Percentiles rank a stretch among this genome's conserved stretches.
Conservation (phyloP, 2,329 filamentous ascomycete genomes). For the Penicillium sp. region DNA sequence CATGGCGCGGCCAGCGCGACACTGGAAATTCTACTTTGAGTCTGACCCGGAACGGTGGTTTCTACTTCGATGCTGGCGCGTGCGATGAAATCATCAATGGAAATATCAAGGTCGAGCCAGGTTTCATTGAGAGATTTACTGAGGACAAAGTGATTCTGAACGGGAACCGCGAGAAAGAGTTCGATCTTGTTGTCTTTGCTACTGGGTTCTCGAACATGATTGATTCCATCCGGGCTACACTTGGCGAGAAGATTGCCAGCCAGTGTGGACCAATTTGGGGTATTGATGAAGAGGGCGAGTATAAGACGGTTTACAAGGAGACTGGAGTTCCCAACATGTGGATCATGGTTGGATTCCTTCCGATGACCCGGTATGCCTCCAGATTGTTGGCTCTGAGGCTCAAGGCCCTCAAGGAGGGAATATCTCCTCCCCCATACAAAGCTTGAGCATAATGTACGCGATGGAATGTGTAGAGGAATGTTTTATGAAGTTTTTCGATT, state of each 20-base stretch:
- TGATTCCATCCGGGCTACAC: conserved; percentile 24
- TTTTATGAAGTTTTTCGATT: no score
- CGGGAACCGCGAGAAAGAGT: conserved; percentile 34
- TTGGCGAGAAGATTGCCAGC: conserved; percentile 27
- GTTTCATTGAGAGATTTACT: conserved; percentile 27
- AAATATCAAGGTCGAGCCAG: conserved; percentile 30
- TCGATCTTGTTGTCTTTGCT: conserved; percentile 34
- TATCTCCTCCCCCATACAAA: conserved; percentile 4
- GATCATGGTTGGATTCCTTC: conserved; percentile 42
- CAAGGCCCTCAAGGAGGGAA: conserved; percentile 27
- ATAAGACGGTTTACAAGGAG: conserved; percentile 32
- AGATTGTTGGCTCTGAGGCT: conserved; percentile 37
- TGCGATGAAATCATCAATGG: conserved; percentile 32
- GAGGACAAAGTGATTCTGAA: conserved; percentile 36
- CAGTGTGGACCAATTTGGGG: conserved; percentile 29
- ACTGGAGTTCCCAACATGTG: conserved; percentile 40
- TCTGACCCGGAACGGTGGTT: conserved; percentile 35
- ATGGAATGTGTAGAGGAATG: not conserved
- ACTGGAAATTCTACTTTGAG: conserved; percentile 33
- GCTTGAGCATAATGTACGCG: not conserved
- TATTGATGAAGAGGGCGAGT: conserved; percentile 33
- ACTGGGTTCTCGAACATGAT: conserved; percentile 31
- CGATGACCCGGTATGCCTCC: conserved; percentile 38
- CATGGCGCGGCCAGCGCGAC: conserved; percentile 39
- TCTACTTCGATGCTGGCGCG: conserved; percentile 35